A percentile compares a stretch with the other conserved stretches of the same genome.
These are phyloP conservation scores for Psilocybe cubensis DNA, from an alignment of 768 basidiomycete species.

Conservation along the genomic window DNA sequence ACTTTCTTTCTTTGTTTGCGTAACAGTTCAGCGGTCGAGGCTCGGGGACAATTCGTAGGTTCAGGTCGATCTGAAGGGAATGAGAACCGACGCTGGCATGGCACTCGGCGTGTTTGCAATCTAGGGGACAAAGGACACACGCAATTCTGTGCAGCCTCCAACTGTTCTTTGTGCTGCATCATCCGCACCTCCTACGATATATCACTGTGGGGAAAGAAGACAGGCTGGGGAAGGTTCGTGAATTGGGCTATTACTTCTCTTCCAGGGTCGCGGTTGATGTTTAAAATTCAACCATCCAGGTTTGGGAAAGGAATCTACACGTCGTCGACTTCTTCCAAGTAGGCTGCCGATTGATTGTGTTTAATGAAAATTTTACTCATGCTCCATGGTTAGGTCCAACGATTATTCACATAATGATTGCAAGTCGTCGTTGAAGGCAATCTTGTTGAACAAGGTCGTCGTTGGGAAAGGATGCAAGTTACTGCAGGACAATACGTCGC, in stretches of 20 bases:
- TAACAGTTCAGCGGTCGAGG: constrained; percentile 56
- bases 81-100: constrained; percentile 78
- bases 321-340: constrained; percentile 81
- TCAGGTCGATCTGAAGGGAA: constrained; percentile 64
- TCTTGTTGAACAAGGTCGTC: constrained; percentile 75
- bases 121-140: constrained; percentile 65
- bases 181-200: constrained; percentile 67
- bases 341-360: constrained; percentile 15
- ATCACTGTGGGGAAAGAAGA: constrained; percentile 67
- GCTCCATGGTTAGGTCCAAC: constrained; percentile 59
- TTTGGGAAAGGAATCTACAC: constrained; percentile 77
- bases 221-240: constrained; percentile 68
- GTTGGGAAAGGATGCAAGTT: constrained; percentile 74
- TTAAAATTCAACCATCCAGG: constrained; percentile 31
- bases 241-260: neutral
- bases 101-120: constrained; percentile 66
- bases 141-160: constrained; percentile 55
- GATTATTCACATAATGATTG: constrained; percentile 69
- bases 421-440: constrained; percentile 59
- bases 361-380: neutral
- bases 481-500: constrained; percentile 54
- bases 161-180: constrained; percentile 68
- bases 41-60: constrained; percentile 58
- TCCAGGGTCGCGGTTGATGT: neutral
- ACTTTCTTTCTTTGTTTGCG: neutral